Evolutionary conservation across 2,329 filamentous ascomycete species (phyloP).

Genomic region (Aspergillus persii): DNA sequence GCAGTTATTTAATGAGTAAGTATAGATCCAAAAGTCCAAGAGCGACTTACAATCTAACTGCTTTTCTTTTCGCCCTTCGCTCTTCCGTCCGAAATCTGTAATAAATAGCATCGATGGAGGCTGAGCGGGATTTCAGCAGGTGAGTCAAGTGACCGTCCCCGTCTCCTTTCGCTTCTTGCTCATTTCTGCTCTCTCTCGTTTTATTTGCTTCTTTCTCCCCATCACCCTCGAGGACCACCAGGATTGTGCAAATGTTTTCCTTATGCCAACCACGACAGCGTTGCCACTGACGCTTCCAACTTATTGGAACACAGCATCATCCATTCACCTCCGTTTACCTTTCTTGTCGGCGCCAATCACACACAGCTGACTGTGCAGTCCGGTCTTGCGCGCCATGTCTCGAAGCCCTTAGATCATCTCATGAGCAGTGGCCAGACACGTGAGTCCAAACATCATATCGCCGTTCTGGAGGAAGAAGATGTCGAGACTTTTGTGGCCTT

Average conservation of each 20-base stretch:
- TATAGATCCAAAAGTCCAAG: not conserved
- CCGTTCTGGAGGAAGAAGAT: conserved; percentile 47
- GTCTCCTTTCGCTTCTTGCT: not conserved
- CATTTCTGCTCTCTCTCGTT: not conserved
- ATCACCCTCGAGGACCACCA: not conserved
- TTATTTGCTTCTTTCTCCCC: not conserved
- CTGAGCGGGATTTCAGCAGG: conserved; percentile 34
- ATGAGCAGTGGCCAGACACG: conserved; percentile 48
- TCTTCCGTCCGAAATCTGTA: not conserved
- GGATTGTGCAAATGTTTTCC: not conserved
- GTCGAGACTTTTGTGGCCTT: conserved; percentile 51
- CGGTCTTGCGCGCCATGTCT: conserved; percentile 45
- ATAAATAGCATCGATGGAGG: conserved; percentile 24
- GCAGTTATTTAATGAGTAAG: not conserved
- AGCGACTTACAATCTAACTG: not conserved
- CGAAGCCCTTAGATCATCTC: conserved; percentile 42
- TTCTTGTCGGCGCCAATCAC: conserved; percentile 46
- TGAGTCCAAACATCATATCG: conserved; percentile 44
- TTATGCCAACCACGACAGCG: conserved; percentile 14
- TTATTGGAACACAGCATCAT: conserved; percentile 37
- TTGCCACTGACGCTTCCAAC: conserved; percentile 20
- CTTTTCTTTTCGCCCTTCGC: not conserved
- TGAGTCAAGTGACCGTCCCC: conserved; percentile 11
- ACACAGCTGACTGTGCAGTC: conserved; percentile 49
- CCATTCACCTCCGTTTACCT: conserved; percentile 45